phyloP scores from a whole-genome alignment of 306 rosid species.

The Leucaena leucocephala region DNA sequence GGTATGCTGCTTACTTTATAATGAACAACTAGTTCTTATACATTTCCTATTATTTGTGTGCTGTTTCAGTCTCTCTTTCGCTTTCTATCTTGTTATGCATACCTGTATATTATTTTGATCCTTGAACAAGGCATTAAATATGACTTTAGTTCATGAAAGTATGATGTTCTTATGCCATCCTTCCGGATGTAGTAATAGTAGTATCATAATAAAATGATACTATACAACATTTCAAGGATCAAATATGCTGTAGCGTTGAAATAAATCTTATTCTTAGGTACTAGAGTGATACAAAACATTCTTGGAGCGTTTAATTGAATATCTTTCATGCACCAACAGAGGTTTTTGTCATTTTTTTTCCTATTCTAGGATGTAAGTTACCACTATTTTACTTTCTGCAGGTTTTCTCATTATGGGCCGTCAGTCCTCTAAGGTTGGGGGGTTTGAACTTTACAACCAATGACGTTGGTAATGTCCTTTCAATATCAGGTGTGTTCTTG shows the following conservation, averaged over 20 bases:
- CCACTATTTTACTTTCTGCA: slow-evolving; percentile 29
- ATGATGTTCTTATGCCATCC: not conserved
- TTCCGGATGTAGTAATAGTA: not conserved
- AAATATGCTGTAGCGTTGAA: not conserved
- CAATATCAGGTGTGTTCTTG: slow-evolving; percentile 59
- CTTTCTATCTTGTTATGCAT: not conserved
- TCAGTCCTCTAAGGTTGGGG: slow-evolving; percentile 63
- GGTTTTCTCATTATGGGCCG: slow-evolving; percentile 92
- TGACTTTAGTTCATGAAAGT: not conserved
- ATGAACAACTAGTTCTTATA: not conserved
- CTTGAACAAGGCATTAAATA: not conserved
- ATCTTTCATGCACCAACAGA: not conserved
- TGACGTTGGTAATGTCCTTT: slow-evolving; percentile 71
- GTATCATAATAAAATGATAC: not conserved
- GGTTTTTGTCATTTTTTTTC: not conserved
- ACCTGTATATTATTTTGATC: not conserved
- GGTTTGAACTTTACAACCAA: slow-evolving; percentile 66
- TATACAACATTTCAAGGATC: not conserved
- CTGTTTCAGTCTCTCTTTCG: not conserved
- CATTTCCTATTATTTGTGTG: not conserved
- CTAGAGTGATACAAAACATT: not conserved
- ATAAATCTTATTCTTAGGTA: not conserved
- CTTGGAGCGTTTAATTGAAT: not conserved
- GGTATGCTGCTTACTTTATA: slow-evolving; percentile 49
- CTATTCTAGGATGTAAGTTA: not conserved